Evolutionary conservation across 257 asterid species (phyloP).

Genomic region (Leonotis leonurus): DNA sequence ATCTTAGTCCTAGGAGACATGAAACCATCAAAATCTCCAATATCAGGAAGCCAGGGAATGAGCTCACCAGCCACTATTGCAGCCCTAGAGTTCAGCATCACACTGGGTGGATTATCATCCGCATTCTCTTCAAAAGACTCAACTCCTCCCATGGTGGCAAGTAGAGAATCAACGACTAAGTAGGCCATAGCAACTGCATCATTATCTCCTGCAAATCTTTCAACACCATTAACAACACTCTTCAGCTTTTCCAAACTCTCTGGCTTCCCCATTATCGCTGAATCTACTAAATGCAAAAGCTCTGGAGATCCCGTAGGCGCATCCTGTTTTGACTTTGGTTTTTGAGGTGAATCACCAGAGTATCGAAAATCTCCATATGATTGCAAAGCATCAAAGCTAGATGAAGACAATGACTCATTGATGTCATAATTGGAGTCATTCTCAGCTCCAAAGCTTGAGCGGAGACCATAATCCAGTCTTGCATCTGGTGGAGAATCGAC

Average conservation of each 20-base stretch:
- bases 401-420: constrained; percentile 44
- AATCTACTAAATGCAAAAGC: constrained; percentile 95
- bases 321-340: constrained; percentile 49
- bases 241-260: constrained; percentile 84
- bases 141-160: constrained; percentile 99
- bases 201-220: constrained; percentile 65
- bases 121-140: constrained; percentile 95
- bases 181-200: constrained; percentile 70
- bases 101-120: constrained; percentile 95
- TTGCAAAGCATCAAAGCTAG: constrained; percentile 50
- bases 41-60: constrained; percentile 81
- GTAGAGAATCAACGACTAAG: constrained; percentile 92
- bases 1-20: constrained; percentile 95
- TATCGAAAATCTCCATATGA: constrained; percentile 43
- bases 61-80: constrained; percentile 97
- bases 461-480: constrained; percentile 40
- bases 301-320: constrained; percentile 81
- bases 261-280: constrained; percentile 98
- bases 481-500: constrained; percentile 39
- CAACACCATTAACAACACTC: constrained; percentile 78
- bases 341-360: constrained; percentile 65
- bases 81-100: constrained; percentile 98
- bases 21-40: constrained; percentile 73
- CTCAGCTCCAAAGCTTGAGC: constrained; percentile 49
- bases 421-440: constrained; percentile 32